Base-by-base conservation (phyloP, 805 yeast genomes). In the Scheffersomyces amazonensis region DNA sequence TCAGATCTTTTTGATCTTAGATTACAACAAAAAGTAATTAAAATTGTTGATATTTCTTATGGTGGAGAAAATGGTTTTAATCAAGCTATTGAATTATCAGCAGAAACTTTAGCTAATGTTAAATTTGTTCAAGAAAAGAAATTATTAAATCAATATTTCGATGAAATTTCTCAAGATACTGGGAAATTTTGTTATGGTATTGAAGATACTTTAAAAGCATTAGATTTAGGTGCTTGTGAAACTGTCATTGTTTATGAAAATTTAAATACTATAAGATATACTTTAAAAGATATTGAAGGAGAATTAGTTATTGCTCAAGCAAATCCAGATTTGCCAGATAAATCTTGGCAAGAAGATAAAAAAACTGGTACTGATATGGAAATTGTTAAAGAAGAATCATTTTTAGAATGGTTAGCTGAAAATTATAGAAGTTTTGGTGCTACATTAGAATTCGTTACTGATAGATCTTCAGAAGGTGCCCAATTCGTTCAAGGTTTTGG, bases 61-160 rank as follows among this genome's bases (percentile, higher is more conserved):
- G 99, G 99, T 67, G 99, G 99, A 62, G 99, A 93, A 69, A 93
- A 93, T 63, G 99, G 99, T 33, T 93, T 93, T 75, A 93, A 93
- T 72, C 99, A 93, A 74, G 99, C 99, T 32, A 95, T 93, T 55
- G 99, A 93, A 68, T 76, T 93, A 51, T 86, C 97, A 22, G 96
- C 97, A 21, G 99, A 93, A 74, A 86, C 99, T 19, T 76, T 93
- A 58, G 85, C 97, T 35, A 93, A 91, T 63, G 99, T 93, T 52
- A 93, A 93, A 66, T 93, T 93, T 62, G 91, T 93, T 44, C 99
- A 93, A 72, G 99, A 93, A 66, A 93, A 93, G 86, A 91, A 91
- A 72, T 78, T 93, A 54, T 82, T 93, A 60, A 85, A 87, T 45
- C 77, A 73, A 53, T 93, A 91, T 73, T 93, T 93, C 61, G 99